Base-by-base conservation (phyloP, 2,329 filamentous ascomycete genomes). In the Diaporthe helianthi region DNA sequence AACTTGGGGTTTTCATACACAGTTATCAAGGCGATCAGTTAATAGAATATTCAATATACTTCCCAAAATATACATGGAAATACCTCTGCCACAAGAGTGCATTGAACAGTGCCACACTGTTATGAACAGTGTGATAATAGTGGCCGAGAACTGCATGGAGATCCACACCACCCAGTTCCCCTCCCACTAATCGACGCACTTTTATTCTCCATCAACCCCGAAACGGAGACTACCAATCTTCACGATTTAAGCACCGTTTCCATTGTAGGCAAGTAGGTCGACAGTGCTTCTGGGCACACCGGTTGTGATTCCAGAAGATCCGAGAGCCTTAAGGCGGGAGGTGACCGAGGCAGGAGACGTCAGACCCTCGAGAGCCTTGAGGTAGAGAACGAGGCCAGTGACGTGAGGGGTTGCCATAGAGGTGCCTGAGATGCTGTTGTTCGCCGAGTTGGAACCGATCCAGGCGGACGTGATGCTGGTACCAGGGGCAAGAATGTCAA, bases 361-460 rank as follows among this genome's bases (percentile, higher is more conserved):
- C 15, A 67, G 65, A 10, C 65, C 65, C 58, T 63, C 58, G 26
- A 63, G 58, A 12, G 65, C 65, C 53, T 67, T 67, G 22, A 67
- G 65, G 51, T 55, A 55, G 19, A 67, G 36, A 17, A 84, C 86
- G 19, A 91, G 76, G 15, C 89, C 89, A 31, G 86, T 81, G 65
- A 91, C 81, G 74, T 90, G 88, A 0, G 89, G 88, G 4, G 83
- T 80, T 1, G 88, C 86, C 88, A 90, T 90, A 41, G 84, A 88
- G 5, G 89, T 91, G 41, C 89, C 89, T 12, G 82, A 85, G 74
- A 88, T 81, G 33, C 75, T 82, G 58, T 79, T 79, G 24, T 76
- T 83, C 29, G 85, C 81, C 4, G 49, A 17, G 13, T 22, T 41
- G 31, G 69, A 68, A 2, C 78, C 77, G 66, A 80, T 81, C 78